Percentiles rank a stretch among this genome's conserved stretches.
Conservation (phyloP, 2,329 filamentous ascomycete genomes). For the Sclerotinia subarctica region DNA sequence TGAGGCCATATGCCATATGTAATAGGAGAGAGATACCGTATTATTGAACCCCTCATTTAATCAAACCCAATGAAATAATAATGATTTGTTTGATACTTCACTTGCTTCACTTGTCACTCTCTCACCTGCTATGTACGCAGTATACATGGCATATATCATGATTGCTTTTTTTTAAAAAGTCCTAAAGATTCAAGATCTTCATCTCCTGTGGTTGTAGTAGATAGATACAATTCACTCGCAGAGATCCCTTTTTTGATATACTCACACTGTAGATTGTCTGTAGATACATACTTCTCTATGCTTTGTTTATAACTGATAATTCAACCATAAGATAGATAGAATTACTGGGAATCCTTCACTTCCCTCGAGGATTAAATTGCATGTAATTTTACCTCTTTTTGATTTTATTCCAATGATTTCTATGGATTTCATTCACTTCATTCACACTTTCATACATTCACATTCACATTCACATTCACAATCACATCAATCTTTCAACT, state of each 20-base stretch:
- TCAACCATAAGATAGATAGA: background rate
- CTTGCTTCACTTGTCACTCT: background rate
- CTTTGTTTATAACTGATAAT: background rate
- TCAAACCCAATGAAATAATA: background rate
- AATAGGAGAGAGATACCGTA: background rate
- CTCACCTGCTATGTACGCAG: background rate
- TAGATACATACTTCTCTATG: background rate
- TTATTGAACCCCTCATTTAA: background rate
- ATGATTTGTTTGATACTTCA: background rate
- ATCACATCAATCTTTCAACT: background rate
- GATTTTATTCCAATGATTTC: background rate
- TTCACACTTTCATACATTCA: background rate
- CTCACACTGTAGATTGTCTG: background rate
- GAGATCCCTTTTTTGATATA: background rate
- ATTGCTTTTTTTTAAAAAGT: background rate
- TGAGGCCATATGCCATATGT: background rate
- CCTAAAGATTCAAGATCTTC: background rate
- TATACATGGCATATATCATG: background rate
- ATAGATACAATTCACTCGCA: background rate
- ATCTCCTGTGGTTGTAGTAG: background rate
- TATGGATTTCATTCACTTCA: background rate
- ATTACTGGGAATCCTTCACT: background rate
- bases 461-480: background rate
- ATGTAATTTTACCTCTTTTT: background rate
- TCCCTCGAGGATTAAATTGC: background rate